Evolutionary conservation across 2,329 filamentous ascomycete species (phyloP), one percentile per base, ranked within the genome.

Genomic region (Arachnopeziza araneosa): DNA sequence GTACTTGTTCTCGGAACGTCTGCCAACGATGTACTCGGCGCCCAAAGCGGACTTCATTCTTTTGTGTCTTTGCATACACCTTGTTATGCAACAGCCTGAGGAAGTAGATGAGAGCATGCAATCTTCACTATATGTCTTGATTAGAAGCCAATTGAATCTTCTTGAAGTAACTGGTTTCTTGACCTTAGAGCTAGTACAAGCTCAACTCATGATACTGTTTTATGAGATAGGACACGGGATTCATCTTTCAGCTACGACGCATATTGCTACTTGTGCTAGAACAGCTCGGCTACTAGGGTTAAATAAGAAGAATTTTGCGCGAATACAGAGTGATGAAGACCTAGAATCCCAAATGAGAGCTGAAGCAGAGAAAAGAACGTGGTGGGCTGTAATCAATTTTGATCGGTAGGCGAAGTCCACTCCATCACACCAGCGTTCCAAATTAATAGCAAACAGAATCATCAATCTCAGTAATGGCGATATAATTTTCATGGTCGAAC

Each of bases 1-100:
- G 23, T 61, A 58, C 24, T 44, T 54, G 7, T 61, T 64, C 57
- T 58, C 63, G 49, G 54, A 60, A 17, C n/a, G 21, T 23, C 44
- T 51, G 5, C 60, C 62, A 12, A 14, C 48, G 1, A 30, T 55
- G 8, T 22, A 24, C 14, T 51, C 50, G 7, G 54, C 52, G 24
- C 17, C 50, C 30, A 57, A 50, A 24, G 5, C 62, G 49, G 62
- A 64, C 49, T 17, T 58, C 54, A 24, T 52, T 2, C 44, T 64
- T 44, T 52, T 52, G n/a, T 52, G 50, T 24, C 24, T 52, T n/a
- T 52, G 50, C 24, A 52, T 52, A 14, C 10, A 52, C 10, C 21
- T 52, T 24, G 10, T 52, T 14, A n/a, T 14, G n/a, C 24, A 24
- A 24, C 9, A 12, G 21, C 50, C 50, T 3, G 9, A 12, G 21